Evolutionary conservation across 2,329 filamentous ascomycete genomes (phyloP), one percentile per base, ranked within the genome.

Genomic region (Pseudogymnoascus sp.): DNA sequence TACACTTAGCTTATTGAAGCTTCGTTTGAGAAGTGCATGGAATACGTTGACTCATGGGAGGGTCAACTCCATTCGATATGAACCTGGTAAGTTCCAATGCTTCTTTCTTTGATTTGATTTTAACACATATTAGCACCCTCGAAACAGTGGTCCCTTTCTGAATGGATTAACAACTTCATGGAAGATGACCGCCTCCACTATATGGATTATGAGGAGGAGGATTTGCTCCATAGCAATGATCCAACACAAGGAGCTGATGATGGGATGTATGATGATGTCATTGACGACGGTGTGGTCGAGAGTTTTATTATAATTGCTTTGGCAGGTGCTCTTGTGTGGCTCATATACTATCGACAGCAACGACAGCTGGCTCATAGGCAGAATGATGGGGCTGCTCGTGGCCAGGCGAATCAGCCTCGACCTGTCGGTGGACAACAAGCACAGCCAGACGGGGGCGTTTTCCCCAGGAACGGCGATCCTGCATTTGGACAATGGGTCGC

Each of bases 41-140:
- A 97, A 97, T 68, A 92, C 88, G 0, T 78, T 97, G 65, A 96
- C 91, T 0, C 84, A 92, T 70, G 94, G 94, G n/a, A 84, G 87
- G 17, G 84, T 97, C 64, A 96, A 97, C 70, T 91, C 89, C 13
- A 97, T 97, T 58, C 87, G 90, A 68, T 90, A 96, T 66, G 93
- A 97, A 65, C 88, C 89, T 68, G 82, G 90, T 93, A 82, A 78
- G 84, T 74, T n/a, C 33, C 31, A 9, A 4, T 36, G 10, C n/a
- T 13, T 21, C 26, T 29, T 31, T 57, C 37, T 21, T 37, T 17
- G 15, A 40, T 62, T 29, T 40, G 17, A 24, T 39, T 50, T 70
- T 78, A 69, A 78, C 66, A 64, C 24, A 17, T 1, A 59, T 33
- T 67, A 92, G 89, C 84, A 63, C 78, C 81, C 1, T 86, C 81